phyloP scores from a whole-genome alignment of 352 stramenopile genomes.

The Pythium apleroticum region DNA sequence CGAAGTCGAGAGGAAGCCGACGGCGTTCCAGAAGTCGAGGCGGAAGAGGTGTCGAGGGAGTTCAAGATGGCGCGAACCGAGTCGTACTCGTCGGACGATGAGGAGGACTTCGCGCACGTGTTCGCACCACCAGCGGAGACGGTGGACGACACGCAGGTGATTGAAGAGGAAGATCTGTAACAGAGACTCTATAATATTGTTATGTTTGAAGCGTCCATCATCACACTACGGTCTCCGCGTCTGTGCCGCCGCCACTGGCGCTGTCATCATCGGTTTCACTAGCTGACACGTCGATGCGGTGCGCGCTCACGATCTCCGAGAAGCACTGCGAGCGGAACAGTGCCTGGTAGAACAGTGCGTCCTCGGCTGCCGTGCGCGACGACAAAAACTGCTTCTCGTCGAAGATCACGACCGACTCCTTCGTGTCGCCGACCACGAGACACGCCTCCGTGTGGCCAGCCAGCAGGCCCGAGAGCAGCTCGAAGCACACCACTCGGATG shows the following conservation, averaged over 20 bases:
- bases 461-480: conserved; percentile 66
- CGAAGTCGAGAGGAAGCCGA: not conserved
- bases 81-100: not conserved
- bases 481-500: conserved; percentile 62
- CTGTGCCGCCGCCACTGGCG: not conserved
- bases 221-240: conserved; percentile 6
- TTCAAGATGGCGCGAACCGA: not conserved
- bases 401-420: conserved; percentile 87
- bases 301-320: conserved; percentile 78
- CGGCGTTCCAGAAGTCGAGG: not conserved
- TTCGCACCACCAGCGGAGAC: not conserved
- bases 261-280: conserved; percentile 29
- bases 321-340: conserved; percentile 82
- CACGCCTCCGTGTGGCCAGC: conserved; percentile 70
- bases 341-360: conserved; percentile 62
- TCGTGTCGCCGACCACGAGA: conserved; percentile 81
- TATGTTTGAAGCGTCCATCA: not conserved
- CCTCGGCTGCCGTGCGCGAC: conserved; percentile 44
- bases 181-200: conserved; percentile 11
- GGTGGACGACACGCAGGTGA: conserved; percentile 17
- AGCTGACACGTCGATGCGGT: conserved; percentile 60
- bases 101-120: not conserved
- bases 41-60: not conserved
- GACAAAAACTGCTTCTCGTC: conserved; percentile 83
- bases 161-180: conserved; percentile 16